Evolutionary conservation across 2,329 filamentous ascomycete genomes (phyloP), one percentile per base, ranked within the genome.

Genomic region (Penicillium paneum): DNA sequence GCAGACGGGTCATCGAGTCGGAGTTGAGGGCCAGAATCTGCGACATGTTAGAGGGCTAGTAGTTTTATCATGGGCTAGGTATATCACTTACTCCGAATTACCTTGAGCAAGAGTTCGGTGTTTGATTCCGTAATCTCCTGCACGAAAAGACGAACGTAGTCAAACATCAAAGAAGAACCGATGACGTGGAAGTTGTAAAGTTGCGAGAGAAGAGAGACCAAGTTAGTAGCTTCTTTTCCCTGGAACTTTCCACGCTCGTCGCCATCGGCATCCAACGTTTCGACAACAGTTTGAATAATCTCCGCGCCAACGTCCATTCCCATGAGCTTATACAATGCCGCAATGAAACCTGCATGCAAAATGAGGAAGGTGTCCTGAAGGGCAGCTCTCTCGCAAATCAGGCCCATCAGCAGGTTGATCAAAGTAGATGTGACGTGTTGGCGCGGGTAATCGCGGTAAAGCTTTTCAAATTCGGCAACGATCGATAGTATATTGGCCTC

Each of bases 161-260:
- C 94, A 67, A 96, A 97, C 26, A 97, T 81, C 28, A 99, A 81
- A 48, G 86, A 88, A 65, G 87, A 88, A 38, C 89, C 87, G 41
- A 97, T 81, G 21, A 97, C 85, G 65, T 96, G 90, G 68, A 99
- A 96, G 46, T 90, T 92, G 75, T 97, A 99, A 36, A 97, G 79
- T 67, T 96, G 86, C 0, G 92, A 86, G 13, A 97, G 77, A 29
- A 97, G 82, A 1, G 89, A 89, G 29, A 96, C 82, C 40, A 97
- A 73, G 69, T 99, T 96, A 8, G 86, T 81, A 1, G 82, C 79
- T 52, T 87, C 81, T 68, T 91, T 91, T 38, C 74, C 74, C 53
- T 70, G 61, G 15, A 70, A 71, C 5, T 67, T 62, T 7, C 74
- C 74, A 70, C 70, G 53, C 49, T 71, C 59, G 59, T 76, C 77